Base-by-base conservation (phyloP, 495 filamentous ascomycete species). In the Lasiosphaeria hispida region DNA sequence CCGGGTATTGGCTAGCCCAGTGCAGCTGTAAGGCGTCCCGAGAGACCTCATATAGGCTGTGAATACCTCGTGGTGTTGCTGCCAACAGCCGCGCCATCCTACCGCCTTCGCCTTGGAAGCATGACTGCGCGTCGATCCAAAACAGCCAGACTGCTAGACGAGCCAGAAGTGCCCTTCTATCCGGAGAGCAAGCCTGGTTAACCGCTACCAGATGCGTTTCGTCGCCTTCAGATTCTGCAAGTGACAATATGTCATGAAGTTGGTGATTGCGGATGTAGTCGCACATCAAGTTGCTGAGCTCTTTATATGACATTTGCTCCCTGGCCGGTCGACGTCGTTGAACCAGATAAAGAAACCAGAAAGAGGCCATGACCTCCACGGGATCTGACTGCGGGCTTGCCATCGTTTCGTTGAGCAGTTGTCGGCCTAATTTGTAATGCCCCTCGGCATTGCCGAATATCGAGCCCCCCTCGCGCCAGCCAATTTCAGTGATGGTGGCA, bases 1-100 rank as follows among this genome's bases (percentile, higher is more conserved):
- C 72, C 0, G 78, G 79, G 59, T 82, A 82, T 7, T 69, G 63
- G 23, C 67, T 60, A 8, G 72, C 76, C 74, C 75, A 81, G 53
- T 66, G 49, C 7, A 57, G 55, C 43, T 59, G 49, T 18, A 68
- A 55, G 2, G 59, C 53, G 1, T 18, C 55, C 9, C 59, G 53
- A 0, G 65, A 66, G 2, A 57, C 38, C 10, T 67, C 59, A 51
- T 63, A 65, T 7, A 70, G 51, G 37, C 51, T 47, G 42, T 62
- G 43, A 3, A 67, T 53, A 1, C 61, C 59, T n/a, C 45, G 53
- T 4, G 30, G 15, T 1, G 56, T 51, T 7, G 48, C 39, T 6
- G 37, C 39, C 1, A 71, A 53, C 19, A 65, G 45, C 45, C 47
- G 37, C 5, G 68, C 65, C 51, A 68, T 59, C 44, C 49, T 50